These are phyloP conservation scores for Cerioporus squamosus DNA, from an alignment of 1,284 basidiomycete genomes.

Conservation along the genomic window DNA sequence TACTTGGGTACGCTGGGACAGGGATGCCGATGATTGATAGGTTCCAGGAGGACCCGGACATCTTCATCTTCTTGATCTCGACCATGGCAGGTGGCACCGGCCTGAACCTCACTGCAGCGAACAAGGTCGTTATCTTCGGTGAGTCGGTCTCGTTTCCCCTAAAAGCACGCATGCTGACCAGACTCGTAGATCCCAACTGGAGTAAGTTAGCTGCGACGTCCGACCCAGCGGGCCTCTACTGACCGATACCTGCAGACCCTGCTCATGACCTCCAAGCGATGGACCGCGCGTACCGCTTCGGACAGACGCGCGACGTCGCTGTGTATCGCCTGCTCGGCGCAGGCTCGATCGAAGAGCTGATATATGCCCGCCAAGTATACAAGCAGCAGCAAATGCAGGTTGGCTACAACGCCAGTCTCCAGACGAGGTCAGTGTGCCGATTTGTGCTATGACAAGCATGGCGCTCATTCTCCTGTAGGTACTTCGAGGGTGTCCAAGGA, in stretches of 20 bases:
- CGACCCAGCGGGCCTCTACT: background rate
- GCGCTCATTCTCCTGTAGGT: slow-evolving; percentile 45
- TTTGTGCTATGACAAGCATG: no score
- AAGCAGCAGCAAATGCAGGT: slow-evolving; percentile 91
- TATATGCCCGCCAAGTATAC: slow-evolving; percentile 86
- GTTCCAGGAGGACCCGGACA: slow-evolving; percentile 75
- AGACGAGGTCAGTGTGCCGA: slow-evolving; percentile 59
- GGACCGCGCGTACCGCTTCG: slow-evolving; percentile 89
- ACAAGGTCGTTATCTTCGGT: slow-evolving; percentile 89
- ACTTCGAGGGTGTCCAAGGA: slow-evolving; percentile 83
- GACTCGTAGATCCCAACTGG: slow-evolving; percentile 79
- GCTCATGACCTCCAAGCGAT: slow-evolving; percentile 88
- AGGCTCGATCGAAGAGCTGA: slow-evolving; percentile 85
- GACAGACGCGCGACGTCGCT: slow-evolving; percentile 84
- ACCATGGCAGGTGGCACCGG: slow-evolving; percentile 81
- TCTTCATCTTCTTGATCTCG: slow-evolving; percentile 82
- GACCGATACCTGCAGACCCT: slow-evolving; percentile 56
- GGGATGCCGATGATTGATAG: slow-evolving; percentile 83
- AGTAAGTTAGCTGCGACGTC: slow-evolving; percentile 50
- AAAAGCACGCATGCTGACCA: background rate
- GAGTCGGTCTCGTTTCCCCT: slow-evolving; percentile 25
- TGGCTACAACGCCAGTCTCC: slow-evolving; percentile 80
- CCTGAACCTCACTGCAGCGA: slow-evolving; percentile 76
- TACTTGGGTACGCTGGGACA: slow-evolving; percentile 34
- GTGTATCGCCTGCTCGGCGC: slow-evolving; percentile 86